Conservation (phyloP, 768 basidiomycete species). For the Psilocybe azurescens region DNA sequence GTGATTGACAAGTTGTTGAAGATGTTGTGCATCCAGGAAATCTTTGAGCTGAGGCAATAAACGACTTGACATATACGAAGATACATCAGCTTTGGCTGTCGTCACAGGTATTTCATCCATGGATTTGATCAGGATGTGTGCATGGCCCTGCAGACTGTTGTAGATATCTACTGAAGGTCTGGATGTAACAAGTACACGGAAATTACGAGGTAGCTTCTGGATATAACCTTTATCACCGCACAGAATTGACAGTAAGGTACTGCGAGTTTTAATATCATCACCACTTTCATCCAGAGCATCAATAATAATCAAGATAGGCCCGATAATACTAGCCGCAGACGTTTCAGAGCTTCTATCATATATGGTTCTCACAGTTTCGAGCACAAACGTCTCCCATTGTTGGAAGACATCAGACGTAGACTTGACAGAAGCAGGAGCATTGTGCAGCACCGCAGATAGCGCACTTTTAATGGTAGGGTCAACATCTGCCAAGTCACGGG, state of each 20-base stretch:
- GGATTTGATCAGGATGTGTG: not conserved
- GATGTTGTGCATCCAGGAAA: not conserved
- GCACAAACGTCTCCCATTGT: conserved; percentile 25
- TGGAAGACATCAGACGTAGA: conserved; percentile 12
- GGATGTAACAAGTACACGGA: conserved; percentile 38
- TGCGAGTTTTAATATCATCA: conserved; percentile 17
- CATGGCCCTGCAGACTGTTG: conserved; percentile 6
- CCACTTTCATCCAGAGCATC: conserved; percentile 44
- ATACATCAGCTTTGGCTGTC: not conserved
- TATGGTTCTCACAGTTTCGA: conserved; percentile 14
- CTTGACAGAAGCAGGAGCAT: conserved; percentile 6
- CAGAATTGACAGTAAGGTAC: conserved; percentile 27
- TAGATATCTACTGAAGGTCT: conserved; percentile 33
- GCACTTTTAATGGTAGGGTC: conserved; percentile 12
- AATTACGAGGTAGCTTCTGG: conserved; percentile 27
- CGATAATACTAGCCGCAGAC: conserved; percentile 5
- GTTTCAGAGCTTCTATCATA: not conserved
- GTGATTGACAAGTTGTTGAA: not conserved
- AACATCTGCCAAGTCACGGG: conserved; percentile 30
- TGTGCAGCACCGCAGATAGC: conserved; percentile 6
- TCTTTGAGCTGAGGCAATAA: not conserved
- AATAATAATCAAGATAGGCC: conserved; percentile 32
- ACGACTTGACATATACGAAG: not conserved
- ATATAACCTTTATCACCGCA: not conserved
- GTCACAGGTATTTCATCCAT: conserved; percentile 9